Conservation (phyloP, 179 eudicot genomes). For the Silene noctiflora region DNA sequence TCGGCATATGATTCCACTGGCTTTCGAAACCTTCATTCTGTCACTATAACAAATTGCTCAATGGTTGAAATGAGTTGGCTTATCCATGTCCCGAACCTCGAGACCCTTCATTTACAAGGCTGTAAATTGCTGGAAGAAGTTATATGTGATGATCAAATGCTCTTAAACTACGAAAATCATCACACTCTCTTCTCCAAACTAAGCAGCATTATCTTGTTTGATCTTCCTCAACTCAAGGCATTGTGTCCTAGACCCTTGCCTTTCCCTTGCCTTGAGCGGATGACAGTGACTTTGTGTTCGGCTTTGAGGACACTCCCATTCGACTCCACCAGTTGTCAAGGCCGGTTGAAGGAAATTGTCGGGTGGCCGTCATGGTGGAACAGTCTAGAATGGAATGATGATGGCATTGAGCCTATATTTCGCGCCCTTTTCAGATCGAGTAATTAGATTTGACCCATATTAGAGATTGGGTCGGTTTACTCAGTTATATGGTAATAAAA, state of each 20-base stretch:
- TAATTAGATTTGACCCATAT: not conserved
- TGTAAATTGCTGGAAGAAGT: slow-evolving; percentile 23
- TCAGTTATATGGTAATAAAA: not conserved
- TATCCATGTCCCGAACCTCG: slow-evolving; percentile 20
- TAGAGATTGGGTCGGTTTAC: not conserved
- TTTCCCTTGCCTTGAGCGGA: slow-evolving; percentile 18
- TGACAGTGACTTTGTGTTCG: slow-evolving; percentile 26
- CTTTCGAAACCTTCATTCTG: slow-evolving; percentile 18
- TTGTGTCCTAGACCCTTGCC: slow-evolving; percentile 23
- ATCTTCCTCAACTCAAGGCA: slow-evolving; percentile 21
- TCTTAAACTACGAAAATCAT: slow-evolving; percentile 17
- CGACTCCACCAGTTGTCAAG: slow-evolving; percentile 6
- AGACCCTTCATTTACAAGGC: slow-evolving; percentile 24
- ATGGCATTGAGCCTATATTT: slow-evolving; percentile 11
- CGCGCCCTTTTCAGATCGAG: slow-evolving; percentile 24
- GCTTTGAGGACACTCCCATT: slow-evolving; percentile 22
- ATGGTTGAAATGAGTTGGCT: slow-evolving; percentile 30
- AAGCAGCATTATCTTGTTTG: slow-evolving; percentile 18
- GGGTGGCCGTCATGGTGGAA: slow-evolving; percentile 32
- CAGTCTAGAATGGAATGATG: slow-evolving; percentile 24
- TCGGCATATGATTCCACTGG: slow-evolving; percentile 4
- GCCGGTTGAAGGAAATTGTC: slow-evolving; percentile 18
- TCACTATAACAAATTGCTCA: slow-evolving; percentile 21
- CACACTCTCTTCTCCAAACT: slow-evolving; percentile 13
- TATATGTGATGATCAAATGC: slow-evolving; percentile 8